Evolutionary conservation across 2,329 filamentous ascomycete genomes (phyloP).

Genomic region (Sporothrix curviconia): DNA sequence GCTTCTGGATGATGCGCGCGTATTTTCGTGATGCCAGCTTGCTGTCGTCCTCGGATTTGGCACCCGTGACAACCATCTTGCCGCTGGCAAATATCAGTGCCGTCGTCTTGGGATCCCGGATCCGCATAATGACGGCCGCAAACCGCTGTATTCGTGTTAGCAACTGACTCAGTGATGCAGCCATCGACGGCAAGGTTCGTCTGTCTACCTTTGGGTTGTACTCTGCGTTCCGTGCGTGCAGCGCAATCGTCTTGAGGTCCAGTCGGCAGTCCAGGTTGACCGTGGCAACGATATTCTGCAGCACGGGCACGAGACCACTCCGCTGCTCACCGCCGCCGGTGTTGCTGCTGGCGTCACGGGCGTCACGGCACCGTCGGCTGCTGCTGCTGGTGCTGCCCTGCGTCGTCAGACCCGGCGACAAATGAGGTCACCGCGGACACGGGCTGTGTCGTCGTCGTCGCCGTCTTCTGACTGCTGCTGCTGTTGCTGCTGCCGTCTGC

Average conservation of each 20-base stretch:
- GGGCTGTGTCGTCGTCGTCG: background rate
- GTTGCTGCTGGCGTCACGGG: slow-evolving; percentile 88
- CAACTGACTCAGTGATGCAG: slow-evolving; percentile 10
- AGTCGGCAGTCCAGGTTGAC: slow-evolving; percentile 96
- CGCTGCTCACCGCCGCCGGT: slow-evolving; percentile 72
- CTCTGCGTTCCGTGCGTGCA: slow-evolving; percentile 96
- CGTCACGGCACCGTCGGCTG: slow-evolving; percentile 71
- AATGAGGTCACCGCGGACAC: background rate
- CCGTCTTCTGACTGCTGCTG: background rate
- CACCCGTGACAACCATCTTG: slow-evolving; percentile 99
- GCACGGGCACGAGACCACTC: slow-evolving; percentile 83
- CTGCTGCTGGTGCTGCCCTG: no score
- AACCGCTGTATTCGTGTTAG: slow-evolving; percentile 66
- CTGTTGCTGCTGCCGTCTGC: background rate
- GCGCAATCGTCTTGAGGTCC: slow-evolving; percentile 96
- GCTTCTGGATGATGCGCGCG: slow-evolving; percentile 98
- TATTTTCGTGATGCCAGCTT: slow-evolving; percentile 97
- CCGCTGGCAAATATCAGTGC: slow-evolving; percentile 96
- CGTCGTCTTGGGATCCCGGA: slow-evolving; percentile 97
- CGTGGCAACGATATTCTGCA: slow-evolving; percentile 90
- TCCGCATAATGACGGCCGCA: slow-evolving; percentile 98
- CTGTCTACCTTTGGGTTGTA: slow-evolving; percentile 99
- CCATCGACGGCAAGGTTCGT: slow-evolving; percentile 27
- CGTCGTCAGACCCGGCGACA: slow-evolving; percentile 28
- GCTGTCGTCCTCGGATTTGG: slow-evolving; percentile 95